Base-by-base conservation (phyloP, 1,284 basidiomycete species). In the Termitomyces sp. region DNA sequence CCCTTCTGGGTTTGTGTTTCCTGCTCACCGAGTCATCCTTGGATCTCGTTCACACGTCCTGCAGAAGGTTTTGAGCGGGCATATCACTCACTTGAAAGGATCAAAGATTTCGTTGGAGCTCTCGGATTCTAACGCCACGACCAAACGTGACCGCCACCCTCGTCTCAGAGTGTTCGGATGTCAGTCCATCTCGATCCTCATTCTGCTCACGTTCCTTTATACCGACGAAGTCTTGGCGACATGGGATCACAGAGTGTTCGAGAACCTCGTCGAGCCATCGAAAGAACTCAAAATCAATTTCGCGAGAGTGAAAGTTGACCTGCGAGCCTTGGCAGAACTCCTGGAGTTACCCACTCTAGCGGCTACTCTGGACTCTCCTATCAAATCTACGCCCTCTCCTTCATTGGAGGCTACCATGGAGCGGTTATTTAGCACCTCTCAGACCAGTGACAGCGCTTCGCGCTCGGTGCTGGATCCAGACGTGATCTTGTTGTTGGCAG, bases 161-260 rank as follows among this genome's bases (percentile, higher is more conserved):
- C 55, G 56, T 39, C 49, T 63, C 38, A 51, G 46, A 48, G 61
- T 90, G 39, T 62, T 68, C 0, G 81, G 82, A 2, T 82, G 81
- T 60, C 79, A 82, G 43, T 75, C 87, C 0, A 72, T 94, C 3
- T 77, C 92, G 0, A 72, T 88, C 4, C 78, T 98, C 8, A 78
- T 98, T 24, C 73, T 98, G 5, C 68, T 97, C 15, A 81, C 88
- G 46, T 98, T 96, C 66, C 67, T 98, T 10, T 98, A 98, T 72
- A 83, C 90, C 2, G 95, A 98, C 67, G 81, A 87, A 28, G 68
- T 95, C 0, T 77, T 91, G 6, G 83, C 92, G 0, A 67, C 96
- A 5, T 97, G 94, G 92, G 94, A 98, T 64, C 76, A 79, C 10
- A 84, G 93, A 10, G 77, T 98, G 9, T 74, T 75, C 1, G 65